Base-by-base conservation (phyloP, 2,329 filamentous ascomycete species). In the Monilinia polystroma region DNA sequence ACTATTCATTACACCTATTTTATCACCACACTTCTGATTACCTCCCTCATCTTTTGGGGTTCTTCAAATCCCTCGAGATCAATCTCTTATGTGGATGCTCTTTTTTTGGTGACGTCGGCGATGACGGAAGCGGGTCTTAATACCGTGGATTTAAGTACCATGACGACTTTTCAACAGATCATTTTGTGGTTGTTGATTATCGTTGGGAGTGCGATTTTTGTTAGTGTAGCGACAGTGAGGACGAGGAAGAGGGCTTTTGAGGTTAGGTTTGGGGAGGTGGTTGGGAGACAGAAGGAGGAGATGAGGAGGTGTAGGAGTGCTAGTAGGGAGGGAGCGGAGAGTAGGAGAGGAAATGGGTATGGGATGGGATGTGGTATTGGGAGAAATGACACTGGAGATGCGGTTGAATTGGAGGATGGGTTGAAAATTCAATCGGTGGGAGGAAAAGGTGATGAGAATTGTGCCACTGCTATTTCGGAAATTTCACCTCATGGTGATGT, bases 1-100 rank as follows among this genome's bases (percentile, higher is more conserved):
- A 86, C 84, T 2, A 72, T 90, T 7, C 89, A 91, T 74, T 90
- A 90, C 77, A 75, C 81, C 62, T 91, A 90, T 77, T 91, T 91
- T 75, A 80, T 89, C 68, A 68, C 78, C 14, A 82, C 83, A 8
- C 82, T 80, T 63, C 74, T 90, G 7, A 41, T 88, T 26, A 81
- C 80, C 63, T 87, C 87, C 18, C 70, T 85, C 67, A 81, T 91
- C 63, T 87, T 90, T 73, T 91, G 83, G 82, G 81, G 80, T 11
- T 80, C 82, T 0, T 85, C 85, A 0, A 80, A 80, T 1, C 83
- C 85, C 0, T 73, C 77, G 23, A 75, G 78, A 63, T 84, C 80
- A 69, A 80, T 91, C 60, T 77, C 78, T 56, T 91, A 87, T 76
- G 82, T 82, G 49, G 88, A 91, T 73, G 82, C 85, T n/a, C 76